phyloP scores from a whole-genome alignment of 805 yeast genomes.

The Danielia reshetovae region DNA sequence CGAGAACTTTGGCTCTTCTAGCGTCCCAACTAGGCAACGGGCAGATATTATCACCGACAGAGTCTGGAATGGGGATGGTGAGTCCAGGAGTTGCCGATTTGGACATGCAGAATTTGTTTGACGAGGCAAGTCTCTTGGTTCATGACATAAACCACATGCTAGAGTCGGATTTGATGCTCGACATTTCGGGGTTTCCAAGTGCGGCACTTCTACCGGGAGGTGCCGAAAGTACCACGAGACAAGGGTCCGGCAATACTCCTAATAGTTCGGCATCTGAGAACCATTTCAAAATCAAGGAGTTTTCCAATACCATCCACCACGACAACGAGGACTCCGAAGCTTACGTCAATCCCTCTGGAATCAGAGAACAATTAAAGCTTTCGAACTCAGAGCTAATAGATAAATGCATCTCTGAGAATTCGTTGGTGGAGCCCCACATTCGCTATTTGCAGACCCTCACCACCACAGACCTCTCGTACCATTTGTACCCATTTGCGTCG shows the following conservation, averaged over 20 bases:
- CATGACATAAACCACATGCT: constrained; percentile 28
- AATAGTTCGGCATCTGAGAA: not conserved
- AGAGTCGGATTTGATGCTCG: constrained; percentile 7
- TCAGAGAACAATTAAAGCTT: constrained; percentile 7
- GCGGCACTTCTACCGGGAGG: not conserved
- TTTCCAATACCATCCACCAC: not conserved
- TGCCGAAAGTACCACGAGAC: not conserved
- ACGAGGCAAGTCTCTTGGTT: constrained; percentile 33
- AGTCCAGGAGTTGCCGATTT: too few relatives aligned
- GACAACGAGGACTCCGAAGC: not conserved
- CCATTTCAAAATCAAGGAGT: constrained; percentile 1
- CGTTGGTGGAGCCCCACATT: constrained; percentile 26
- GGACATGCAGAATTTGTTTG: constrained; percentile 22
- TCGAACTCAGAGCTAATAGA: constrained; percentile 25
- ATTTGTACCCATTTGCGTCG: constrained; percentile 36
- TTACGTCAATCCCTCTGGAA: constrained; percentile 3
- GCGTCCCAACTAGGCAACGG: too few relatives aligned
- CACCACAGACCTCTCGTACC: constrained; percentile 26
- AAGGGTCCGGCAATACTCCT: constrained; percentile 1
- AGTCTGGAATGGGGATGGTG: not conserved
- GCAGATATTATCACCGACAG: constrained; percentile 2
- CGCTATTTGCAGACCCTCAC: constrained; percentile 29
- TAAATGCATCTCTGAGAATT: constrained; percentile 20
- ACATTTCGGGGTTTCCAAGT: not conserved
- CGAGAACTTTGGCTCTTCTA: too few relatives aligned